phyloP scores from a whole-genome alignment of 2,329 filamentous ascomycete species.

The Juglanconis sp. region DNA sequence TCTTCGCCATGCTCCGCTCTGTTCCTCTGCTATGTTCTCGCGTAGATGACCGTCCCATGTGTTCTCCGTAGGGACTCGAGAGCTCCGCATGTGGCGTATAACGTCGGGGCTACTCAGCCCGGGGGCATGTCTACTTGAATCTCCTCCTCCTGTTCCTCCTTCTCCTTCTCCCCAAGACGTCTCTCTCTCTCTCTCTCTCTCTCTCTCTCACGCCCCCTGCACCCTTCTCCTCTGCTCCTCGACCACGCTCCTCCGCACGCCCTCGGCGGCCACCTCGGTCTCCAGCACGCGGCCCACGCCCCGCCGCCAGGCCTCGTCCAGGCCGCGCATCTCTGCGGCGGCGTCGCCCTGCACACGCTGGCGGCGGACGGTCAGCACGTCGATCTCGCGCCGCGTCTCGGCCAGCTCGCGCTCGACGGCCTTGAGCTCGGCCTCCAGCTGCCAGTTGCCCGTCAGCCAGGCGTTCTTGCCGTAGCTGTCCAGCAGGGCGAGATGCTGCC shows the following conservation, averaged over 20 bases:
- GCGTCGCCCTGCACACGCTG: conserved; percentile 68
- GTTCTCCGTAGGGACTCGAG: too few relatives aligned
- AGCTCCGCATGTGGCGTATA: too few relatives aligned
- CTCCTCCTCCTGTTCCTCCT: neutral
- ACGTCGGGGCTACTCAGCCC: too few relatives aligned
- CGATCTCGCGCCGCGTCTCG: conserved; percentile 63
- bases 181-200: neutral
- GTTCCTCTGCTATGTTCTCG: too few relatives aligned
- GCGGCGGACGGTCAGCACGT: conserved; percentile 68
- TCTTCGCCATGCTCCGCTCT: too few relatives aligned
- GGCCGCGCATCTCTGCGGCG: conserved; percentile 65
- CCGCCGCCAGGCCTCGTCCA: conserved; percentile 73
- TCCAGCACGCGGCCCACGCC: conserved; percentile 79
- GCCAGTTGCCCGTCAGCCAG: conserved; percentile 83
- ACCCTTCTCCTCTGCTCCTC: conserved; percentile 51
- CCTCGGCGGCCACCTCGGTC: conserved; percentile 80
- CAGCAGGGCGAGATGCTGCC: conserved; percentile 64
- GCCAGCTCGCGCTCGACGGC: conserved; percentile 73
- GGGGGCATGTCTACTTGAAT: too few relatives aligned
- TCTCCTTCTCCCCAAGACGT: neutral
- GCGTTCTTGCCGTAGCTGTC: conserved; percentile 83
- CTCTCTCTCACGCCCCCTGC: conserved; percentile 4
- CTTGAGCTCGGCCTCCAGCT: conserved; percentile 69
- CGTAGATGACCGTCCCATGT: too few relatives aligned
- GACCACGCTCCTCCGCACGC: conserved; percentile 63